Percentiles rank a stretch among this genome's conserved stretches.
Evolutionary conservation across 208 protist genomes (phyloP).

Genomic region (Trypanosoma brucei): DNA sequence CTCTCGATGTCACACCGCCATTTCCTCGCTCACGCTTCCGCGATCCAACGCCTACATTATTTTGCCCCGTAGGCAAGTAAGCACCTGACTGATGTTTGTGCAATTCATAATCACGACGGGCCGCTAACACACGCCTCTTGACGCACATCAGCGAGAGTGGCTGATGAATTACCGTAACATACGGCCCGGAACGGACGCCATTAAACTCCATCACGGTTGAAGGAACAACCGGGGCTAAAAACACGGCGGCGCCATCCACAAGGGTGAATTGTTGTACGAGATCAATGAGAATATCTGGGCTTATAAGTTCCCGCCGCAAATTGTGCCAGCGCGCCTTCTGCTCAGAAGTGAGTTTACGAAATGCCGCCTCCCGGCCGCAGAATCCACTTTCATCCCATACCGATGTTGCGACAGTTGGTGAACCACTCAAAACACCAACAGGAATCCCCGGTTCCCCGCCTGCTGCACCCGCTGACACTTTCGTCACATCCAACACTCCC

Average conservation of each 20-base stretch:
- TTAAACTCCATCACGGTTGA: conserved; percentile 83
- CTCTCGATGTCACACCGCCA: neutral
- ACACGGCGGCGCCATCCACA: conserved; percentile 58
- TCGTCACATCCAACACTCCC: neutral
- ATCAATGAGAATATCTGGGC: conserved; percentile 48
- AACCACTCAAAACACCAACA: neutral
- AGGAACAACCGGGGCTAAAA: conserved; percentile 52
- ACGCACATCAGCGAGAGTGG: conserved; percentile 57
- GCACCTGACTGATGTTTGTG: conserved; percentile 8
- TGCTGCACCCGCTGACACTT: neutral
- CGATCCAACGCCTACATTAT: conserved; percentile 9
- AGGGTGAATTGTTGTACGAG: conserved; percentile 61
- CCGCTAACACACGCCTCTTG: conserved; percentile 49
- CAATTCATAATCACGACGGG: conserved; percentile 44
- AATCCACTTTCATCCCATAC: conserved; percentile 8
- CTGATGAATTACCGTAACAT: conserved; percentile 43
- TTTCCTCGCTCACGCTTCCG: conserved; percentile 8
- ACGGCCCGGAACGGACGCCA: conserved; percentile 57
- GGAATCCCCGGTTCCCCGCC: too few species aligned
- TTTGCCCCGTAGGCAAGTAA: neutral
- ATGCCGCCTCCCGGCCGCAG: neutral
- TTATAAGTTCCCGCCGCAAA: conserved; percentile 49
- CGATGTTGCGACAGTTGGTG: neutral
- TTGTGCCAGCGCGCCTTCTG: conserved; percentile 35
- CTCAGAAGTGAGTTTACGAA: conserved; percentile 24